Evolutionary conservation across 495 filamentous ascomycete genomes (phyloP).

Genomic region (Penicillium silybi): DNA sequence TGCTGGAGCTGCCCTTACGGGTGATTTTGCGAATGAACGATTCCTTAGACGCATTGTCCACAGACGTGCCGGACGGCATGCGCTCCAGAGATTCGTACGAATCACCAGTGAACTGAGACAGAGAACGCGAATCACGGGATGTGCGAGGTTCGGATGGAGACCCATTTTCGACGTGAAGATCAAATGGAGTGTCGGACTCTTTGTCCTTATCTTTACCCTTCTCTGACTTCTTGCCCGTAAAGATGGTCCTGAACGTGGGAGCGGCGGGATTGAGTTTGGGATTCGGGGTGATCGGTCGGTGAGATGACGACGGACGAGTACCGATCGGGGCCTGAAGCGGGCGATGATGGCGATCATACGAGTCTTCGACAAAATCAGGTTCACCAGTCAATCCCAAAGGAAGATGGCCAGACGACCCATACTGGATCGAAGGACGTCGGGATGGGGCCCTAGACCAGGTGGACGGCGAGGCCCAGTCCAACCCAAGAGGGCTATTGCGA

Average conservation of each 20-base stretch:
- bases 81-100: slow-evolving; percentile 73
- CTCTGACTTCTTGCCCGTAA: slow-evolving; percentile 40
- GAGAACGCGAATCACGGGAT: slow-evolving; percentile 58
- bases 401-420: slow-evolving; percentile 53
- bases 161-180: slow-evolving; percentile 43
- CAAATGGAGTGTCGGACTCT: slow-evolving; percentile 31
- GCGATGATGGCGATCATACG: slow-evolving; percentile 41
- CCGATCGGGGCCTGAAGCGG: slow-evolving; percentile 53
- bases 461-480: slow-evolving; percentile 53
- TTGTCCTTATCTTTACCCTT: slow-evolving; percentile 34
- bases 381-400: slow-evolving; percentile 47
- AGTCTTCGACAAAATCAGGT: slow-evolving; percentile 41
- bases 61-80: slow-evolving; percentile 60
- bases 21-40: slow-evolving; percentile 69
- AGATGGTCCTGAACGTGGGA: slow-evolving; percentile 54
- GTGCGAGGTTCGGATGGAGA: slow-evolving; percentile 61
- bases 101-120: slow-evolving; percentile 62
- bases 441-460: slow-evolving; percentile 56
- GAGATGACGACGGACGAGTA: slow-evolving; percentile 51
- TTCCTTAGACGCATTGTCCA: slow-evolving; percentile 59
- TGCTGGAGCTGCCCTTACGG: slow-evolving; percentile 74
- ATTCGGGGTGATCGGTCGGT: slow-evolving; percentile 52
- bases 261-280: slow-evolving; percentile 60
- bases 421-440: slow-evolving; percentile 52
- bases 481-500: slow-evolving; percentile 50